These are phyloP conservation scores for Triticum urartu DNA, from an alignment of 176 grass and related monocot species.

Conservation along the genomic window DNA sequence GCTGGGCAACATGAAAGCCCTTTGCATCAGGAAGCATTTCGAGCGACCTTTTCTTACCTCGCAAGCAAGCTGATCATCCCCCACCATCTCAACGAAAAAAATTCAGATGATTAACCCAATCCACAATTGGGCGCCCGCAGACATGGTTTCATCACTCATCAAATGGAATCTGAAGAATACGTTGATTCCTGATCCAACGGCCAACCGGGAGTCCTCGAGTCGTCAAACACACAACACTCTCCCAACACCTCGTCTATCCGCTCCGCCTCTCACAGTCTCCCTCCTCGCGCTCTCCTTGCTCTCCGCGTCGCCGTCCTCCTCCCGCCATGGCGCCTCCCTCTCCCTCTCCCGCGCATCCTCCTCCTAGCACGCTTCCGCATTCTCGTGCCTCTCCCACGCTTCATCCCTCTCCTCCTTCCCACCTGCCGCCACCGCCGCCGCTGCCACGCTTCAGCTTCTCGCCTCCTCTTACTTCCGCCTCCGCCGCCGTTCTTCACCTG, in stretches of 20 bases:
- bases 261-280: background rate
- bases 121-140: too few species aligned
- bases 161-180: background rate
- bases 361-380: slow-evolving; percentile 13
- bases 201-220: background rate
- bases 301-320: slow-evolving; percentile 11
- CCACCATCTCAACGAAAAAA: too few species aligned
- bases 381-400: slow-evolving; percentile 28
- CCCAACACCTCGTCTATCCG: background rate
- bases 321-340: slow-evolving; percentile 18
- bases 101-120: too few species aligned
- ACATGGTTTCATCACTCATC: background rate
- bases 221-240: too few species aligned
- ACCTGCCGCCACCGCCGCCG: slow-evolving; percentile 5
- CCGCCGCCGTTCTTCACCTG: slow-evolving; percentile 28
- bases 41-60: too few species aligned
- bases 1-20: too few species aligned
- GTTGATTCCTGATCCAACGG: slow-evolving; percentile 16
- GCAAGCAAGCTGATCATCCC: too few species aligned
- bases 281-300: slow-evolving; percentile 26
- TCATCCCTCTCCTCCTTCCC: slow-evolving; percentile 6
- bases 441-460: slow-evolving; percentile 24
- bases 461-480: slow-evolving; percentile 47
- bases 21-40: too few species aligned
- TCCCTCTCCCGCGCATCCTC: slow-evolving; percentile 22